phyloP scores from a whole-genome alignment of 2,329 filamentous ascomycete species.

The Lecanosticta acicola region DNA sequence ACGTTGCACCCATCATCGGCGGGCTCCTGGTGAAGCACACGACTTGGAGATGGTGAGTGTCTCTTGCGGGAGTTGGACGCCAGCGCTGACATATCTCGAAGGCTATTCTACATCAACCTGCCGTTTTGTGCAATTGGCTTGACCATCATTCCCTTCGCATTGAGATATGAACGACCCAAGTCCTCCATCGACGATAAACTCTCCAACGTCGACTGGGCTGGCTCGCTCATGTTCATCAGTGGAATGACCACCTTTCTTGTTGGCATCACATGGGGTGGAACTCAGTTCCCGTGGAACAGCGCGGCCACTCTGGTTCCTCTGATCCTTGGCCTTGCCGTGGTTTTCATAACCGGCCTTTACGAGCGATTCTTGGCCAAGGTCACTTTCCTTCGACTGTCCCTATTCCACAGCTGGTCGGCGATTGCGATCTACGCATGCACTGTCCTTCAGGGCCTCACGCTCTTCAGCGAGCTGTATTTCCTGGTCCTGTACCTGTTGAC shows the following conservation, averaged over 20 bases:
- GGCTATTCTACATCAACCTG: conserved; percentile 37
- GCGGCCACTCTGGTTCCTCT: conserved; percentile 34
- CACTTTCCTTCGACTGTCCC: conserved; percentile 28
- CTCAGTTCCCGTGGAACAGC: conserved; percentile 33
- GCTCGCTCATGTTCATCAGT: conserved; percentile 19
- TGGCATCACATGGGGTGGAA: conserved; percentile 36
- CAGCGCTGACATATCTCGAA: neutral
- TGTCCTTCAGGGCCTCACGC: conserved; percentile 29
- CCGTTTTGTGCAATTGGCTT: conserved; percentile 33
- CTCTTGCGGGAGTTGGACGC: neutral
- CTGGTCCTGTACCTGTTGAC: conserved; percentile 40
- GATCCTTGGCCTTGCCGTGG: conserved; percentile 29
- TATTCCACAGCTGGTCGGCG: conserved; percentile 30
- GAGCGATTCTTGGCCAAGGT: conserved; percentile 21
- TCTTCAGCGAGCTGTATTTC: conserved; percentile 37
- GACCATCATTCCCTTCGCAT: conserved; percentile 39
- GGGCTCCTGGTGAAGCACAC: conserved; percentile 21
- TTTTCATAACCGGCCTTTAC: conserved; percentile 24
- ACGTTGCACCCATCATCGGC: conserved; percentile 32
- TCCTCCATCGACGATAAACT: conserved; percentile 17
- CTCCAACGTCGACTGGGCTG: conserved; percentile 23
- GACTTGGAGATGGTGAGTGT: conserved; percentile 27
- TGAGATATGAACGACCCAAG: conserved; percentile 44
- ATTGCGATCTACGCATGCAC: conserved; percentile 29
- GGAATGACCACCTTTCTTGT: conserved; percentile 25